Evolutionary conservation across 768 basidiomycete species (phyloP), one percentile per base, ranked within the genome.

Genomic region (Kockovaella imperatae): DNA sequence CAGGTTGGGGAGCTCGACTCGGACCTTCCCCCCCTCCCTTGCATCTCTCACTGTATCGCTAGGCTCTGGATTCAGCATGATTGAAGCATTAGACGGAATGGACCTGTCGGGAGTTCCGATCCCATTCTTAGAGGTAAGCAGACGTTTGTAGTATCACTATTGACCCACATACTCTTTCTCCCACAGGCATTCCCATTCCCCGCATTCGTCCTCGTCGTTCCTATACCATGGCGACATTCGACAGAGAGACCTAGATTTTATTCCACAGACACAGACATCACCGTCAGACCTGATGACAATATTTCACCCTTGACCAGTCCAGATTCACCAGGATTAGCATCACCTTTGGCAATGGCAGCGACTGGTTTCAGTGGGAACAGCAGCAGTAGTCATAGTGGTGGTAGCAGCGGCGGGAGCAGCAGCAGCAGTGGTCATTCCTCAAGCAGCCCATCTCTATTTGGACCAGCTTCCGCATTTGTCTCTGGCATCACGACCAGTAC

Each of bases 141-240:
- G 21, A 24, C 13, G 28, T 4, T 42, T 13, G 14, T 15, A 14
- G 20, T 39, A 26, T 25, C n/a, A 35, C 13, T 21, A 23, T 26
- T 11, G 31, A 32, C 13, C 26, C 29, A 14, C 24, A 11, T 11
- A 18, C 13, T 1, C 21, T 24, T 15, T 21, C n/a, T 17, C 11
- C 17, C 14, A 18, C 20, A 67, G 64, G 57, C 61, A 20, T 62
- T 60, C 38, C 64, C 61, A 15, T 63, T 57, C 36, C 61, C 64
- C 10, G 56, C 57, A 2, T 59, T 60, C 35, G 60, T 60, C 29
- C 41, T 62, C 4, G 50, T 54, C 36, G 49, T 56, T 10, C 59
- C 59, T n/a, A 28, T 50, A 2, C 35, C 6, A 0, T 41, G 1
- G 44, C 38, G 6, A 42, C 42, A 21, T 6, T 10, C 11, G 25